Base-by-base conservation (phyloP, 768 basidiomycete genomes). In the Lentinula sp. region DNA sequence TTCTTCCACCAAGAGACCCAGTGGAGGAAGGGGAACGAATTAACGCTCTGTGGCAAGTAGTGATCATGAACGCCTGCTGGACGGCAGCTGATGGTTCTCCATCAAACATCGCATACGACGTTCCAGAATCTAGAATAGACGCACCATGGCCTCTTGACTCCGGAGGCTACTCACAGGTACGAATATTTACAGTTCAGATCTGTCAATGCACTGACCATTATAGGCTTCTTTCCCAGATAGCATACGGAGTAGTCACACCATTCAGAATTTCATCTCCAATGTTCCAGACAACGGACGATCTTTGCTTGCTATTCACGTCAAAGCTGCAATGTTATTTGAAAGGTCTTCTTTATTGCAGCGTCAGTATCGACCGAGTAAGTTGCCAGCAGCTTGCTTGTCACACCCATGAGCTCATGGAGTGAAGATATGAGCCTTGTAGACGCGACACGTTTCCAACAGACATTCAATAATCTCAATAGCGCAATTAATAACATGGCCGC, bases 91-190 rank as follows among this genome's bases (percentile, higher is more conserved):
- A 74, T 16, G 64, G 68, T 0, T 68, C 71, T 2, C 66, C 74
- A 2, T 70, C 69, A 1, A 73, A 68, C 23, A 68, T 75, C 20
- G 67, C 70, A 16, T 72, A 73, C 51, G 72, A 70, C 1, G 62
- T 59, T 10, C 55, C 68, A 18, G 66, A 69, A 15, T 52, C 62
- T 8, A 35, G 60, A 58, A 72, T 80, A 59, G 75, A 78, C 61
- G 73, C 76, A 0, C 72, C 75, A 0, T 81, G 81, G 81, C 81
- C 80, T 20, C 52, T 71, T 43, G 66, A 67, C 45, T 63, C 64
- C 20, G 54, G 39, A 35, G 45, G 37, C 15, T 65, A 52, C 18
- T 35, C 16, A 36, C 61, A 65, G 62, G 70, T 71, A 41, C 10
- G 32, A 12, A 1, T 33, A 23, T 59, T 0, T 28, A 10, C 46